These are phyloP conservation scores for Psilocybe azurescens DNA, from an alignment of 768 basidiomycete genomes.

Conservation along the genomic window DNA sequence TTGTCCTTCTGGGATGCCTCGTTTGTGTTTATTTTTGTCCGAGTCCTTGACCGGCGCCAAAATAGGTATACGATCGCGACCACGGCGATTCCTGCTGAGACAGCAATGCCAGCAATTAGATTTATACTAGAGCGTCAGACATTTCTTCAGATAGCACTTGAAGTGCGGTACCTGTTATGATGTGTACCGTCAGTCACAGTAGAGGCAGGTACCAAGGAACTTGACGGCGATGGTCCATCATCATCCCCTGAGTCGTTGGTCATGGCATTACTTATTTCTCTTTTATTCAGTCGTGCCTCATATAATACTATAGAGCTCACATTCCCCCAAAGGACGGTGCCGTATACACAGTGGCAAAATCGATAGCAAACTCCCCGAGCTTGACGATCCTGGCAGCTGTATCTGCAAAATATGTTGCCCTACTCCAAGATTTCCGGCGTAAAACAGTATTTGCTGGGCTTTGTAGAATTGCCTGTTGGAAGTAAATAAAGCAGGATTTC, in stretches of 20 bases:
- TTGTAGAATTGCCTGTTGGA: constrained; percentile 13
- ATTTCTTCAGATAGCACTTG: neutral
- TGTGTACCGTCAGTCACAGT: neutral
- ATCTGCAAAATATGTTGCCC: constrained; percentile 17
- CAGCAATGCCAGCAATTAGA: neutral
- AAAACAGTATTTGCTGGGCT: constrained; percentile 19
- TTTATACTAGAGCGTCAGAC: neutral
- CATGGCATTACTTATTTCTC: too few relatives aligned
- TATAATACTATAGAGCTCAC: neutral
- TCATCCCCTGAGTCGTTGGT: neutral
- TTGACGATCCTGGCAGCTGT: neutral
- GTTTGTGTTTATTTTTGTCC: neutral
- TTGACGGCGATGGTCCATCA: neutral
- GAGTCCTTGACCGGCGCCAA: neutral
- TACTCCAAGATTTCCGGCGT: constrained; percentile 16
- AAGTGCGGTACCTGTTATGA: too few relatives aligned
- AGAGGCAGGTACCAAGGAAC: neutral
- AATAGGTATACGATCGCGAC: neutral
- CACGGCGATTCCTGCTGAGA: neutral
- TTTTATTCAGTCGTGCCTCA: too few relatives aligned
- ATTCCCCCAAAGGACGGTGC: constrained; percentile 21
- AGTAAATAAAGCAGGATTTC: neutral
- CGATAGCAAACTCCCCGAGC: constrained; percentile 16
- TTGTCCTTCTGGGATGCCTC: neutral
- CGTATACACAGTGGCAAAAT: constrained; percentile 23